Conservation (phyloP, 225 moss, liverwort and hornwort species). For the Polytrichum commune region DNA sequence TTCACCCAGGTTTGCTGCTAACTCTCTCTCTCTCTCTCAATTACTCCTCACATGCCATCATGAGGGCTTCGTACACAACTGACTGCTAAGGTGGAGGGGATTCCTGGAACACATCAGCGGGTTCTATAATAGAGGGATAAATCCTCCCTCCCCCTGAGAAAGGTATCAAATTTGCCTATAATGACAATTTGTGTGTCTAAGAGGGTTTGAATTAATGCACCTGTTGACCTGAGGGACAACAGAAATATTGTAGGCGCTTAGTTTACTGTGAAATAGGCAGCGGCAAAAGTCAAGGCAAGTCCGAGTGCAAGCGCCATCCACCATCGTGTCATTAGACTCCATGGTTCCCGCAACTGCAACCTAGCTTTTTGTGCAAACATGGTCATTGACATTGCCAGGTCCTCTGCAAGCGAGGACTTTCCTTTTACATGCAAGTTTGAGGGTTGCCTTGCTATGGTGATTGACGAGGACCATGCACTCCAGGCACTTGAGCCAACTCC, state of each 20-base stretch:
- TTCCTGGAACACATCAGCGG: conserved; percentile 8
- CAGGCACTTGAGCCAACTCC: conserved; percentile 4
- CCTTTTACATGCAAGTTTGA: conserved; percentile 1
- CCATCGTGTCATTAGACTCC: conserved; percentile 27
- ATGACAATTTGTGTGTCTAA: conserved; percentile 6
- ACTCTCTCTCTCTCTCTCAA: conserved; percentile 4
- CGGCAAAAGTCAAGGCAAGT: conserved; percentile 20
- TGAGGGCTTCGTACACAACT: conserved; percentile 17
- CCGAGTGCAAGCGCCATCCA: conserved; percentile 13
- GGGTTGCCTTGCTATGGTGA: conserved; percentile 14
- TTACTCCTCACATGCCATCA: conserved; percentile 16
- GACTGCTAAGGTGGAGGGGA: conserved; percentile 13
- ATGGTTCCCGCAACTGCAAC: conserved; percentile 23
- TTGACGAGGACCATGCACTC: conserved; percentile 13
- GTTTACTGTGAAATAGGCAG: conserved; percentile 1
- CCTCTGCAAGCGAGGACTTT: conserved; percentile 13
- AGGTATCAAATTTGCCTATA: conserved; percentile 1
- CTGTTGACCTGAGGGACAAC: not conserved
- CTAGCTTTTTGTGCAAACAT: conserved; percentile 14
- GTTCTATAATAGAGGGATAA: conserved; percentile 20
- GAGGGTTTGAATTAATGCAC: conserved; percentile 4
- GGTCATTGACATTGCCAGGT: conserved; percentile 10
- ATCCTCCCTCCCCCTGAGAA: conserved; percentile 26
- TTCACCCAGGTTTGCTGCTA: conserved; percentile 15
- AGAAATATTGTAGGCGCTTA: too few species aligned